Evolutionary conservation across 129 eudicot species (phyloP).

Genomic region (Smallanthus sonchifolius): DNA sequence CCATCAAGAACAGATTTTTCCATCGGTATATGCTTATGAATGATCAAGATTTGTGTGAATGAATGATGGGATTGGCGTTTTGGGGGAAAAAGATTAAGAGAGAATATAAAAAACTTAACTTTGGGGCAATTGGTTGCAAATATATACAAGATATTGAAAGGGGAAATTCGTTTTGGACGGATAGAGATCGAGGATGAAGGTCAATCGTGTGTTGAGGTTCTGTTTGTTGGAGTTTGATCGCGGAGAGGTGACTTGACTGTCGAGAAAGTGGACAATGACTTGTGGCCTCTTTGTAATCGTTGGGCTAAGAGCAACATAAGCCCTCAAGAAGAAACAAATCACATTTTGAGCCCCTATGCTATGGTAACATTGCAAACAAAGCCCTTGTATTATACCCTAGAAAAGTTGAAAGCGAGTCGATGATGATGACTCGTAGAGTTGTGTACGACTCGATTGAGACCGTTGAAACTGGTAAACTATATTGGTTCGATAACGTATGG

Average conservation of each 20-base stretch:
- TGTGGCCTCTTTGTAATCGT: not conserved
- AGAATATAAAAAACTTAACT: conserved; percentile 23
- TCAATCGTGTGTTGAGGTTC: conserved; percentile 16
- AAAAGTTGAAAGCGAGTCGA: not conserved
- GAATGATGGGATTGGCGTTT: conserved; percentile 19
- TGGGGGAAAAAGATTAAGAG: not conserved
- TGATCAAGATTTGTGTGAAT: not conserved
- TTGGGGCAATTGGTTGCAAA: conserved; percentile 21
- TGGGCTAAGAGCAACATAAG: not conserved
- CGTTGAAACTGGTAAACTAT: not conserved
- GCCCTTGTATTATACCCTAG: not conserved
- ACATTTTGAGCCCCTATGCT: not conserved
- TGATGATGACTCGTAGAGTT: not conserved
- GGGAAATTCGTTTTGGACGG: conserved; percentile 42
- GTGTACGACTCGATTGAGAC: not conserved
- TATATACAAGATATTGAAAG: conserved; percentile 24
- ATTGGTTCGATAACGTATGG: not conserved
- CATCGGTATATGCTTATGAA: conserved; percentile 15
- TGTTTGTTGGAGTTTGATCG: not conserved
- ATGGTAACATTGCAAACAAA: not conserved
- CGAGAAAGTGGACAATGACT: conserved; percentile 20
- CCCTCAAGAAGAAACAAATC: not conserved
- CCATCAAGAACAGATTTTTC: conserved; percentile 38
- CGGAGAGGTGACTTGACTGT: conserved; percentile 22
- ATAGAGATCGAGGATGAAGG: conserved; percentile 19